phyloP scores from a whole-genome alignment of 164 flowering plant species.

The Buxus sempervirens region DNA sequence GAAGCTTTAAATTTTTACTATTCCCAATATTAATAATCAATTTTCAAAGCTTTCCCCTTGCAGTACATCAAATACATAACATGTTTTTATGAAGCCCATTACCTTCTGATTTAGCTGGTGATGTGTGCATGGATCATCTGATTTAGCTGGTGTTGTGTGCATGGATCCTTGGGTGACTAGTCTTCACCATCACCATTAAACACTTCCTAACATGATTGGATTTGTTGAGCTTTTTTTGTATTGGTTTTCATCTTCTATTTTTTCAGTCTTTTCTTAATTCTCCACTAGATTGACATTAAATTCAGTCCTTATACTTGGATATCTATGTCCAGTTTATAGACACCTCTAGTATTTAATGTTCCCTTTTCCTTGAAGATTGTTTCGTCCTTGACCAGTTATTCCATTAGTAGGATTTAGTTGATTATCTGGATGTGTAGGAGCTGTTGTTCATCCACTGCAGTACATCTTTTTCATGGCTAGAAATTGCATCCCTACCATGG shows the following conservation, averaged over 20 bases:
- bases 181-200: not conserved
- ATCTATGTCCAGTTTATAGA: not conserved
- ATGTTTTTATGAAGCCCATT: not conserved
- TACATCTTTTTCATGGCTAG: not conserved
- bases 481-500: not conserved
- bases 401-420: not conserved
- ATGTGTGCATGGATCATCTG: not conserved
- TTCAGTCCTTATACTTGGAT: not conserved
- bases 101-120: not conserved
- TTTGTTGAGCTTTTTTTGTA: not conserved
- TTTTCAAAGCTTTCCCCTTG: not conserved
- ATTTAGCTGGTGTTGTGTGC: not conserved
- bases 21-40: not conserved
- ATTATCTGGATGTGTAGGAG: not conserved
- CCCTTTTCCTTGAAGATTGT: not conserved
- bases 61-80: not conserved
- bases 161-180: not conserved
- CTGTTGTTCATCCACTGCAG: not conserved
- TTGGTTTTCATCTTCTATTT: not conserved
- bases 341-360: not conserved
- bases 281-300: not conserved
- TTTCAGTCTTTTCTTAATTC: not conserved
- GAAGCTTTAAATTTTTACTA: not conserved
- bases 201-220: too few relatives aligned
- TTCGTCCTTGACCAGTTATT: not conserved